These are phyloP conservation scores for Acanthamoeba triangularis DNA, from an alignment of 208 protist species.

Conservation along the genomic window DNA sequence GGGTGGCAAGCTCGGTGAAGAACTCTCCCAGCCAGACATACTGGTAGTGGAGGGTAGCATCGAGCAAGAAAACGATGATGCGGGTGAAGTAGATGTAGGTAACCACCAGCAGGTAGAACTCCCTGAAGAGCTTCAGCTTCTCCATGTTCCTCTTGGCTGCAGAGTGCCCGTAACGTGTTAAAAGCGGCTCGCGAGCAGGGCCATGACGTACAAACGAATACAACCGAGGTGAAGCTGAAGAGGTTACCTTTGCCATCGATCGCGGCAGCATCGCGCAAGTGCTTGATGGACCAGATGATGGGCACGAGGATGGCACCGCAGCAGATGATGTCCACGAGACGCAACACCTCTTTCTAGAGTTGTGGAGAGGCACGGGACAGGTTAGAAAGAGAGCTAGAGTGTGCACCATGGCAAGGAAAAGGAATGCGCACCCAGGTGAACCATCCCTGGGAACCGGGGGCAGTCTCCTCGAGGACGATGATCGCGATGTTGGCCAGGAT, in stretches of 20 bases:
- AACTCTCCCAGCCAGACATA: constrained; percentile 35
- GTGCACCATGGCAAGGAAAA: background rate
- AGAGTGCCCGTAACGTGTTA: background rate
- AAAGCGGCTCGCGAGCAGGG: too few relatives aligned
- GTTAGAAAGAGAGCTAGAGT: too few relatives aligned
- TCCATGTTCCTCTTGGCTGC: constrained; percentile 83
- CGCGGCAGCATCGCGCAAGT: constrained; percentile 80
- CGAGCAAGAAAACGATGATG: constrained; percentile 89
- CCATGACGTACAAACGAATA: background rate
- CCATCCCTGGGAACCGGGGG: constrained; percentile 88
- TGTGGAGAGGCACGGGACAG: background rate
- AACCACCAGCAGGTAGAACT: constrained; percentile 93
- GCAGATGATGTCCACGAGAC: constrained; percentile 92
- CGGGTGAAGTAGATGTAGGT: constrained; percentile 94
- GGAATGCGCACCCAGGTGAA: constrained; percentile 82
- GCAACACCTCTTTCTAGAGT: constrained; percentile 75
- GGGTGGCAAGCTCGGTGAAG: constrained; percentile 57
- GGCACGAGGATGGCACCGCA: constrained; percentile 92
- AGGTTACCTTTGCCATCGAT: constrained; percentile 80
- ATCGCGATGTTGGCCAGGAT: constrained; percentile 93
- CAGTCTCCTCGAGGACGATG: constrained; percentile 90
- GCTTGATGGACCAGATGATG: constrained; percentile 92
- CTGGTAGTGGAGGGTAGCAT: constrained; percentile 60
- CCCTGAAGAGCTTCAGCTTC: constrained; percentile 91
- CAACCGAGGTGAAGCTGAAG: background rate